A percentile compares a stretch with the other conserved stretches of the same genome.
These are phyloP conservation scores for Phytophthora multivora DNA, from an alignment of 352 stramenopile species.

Conservation along the genomic window DNA sequence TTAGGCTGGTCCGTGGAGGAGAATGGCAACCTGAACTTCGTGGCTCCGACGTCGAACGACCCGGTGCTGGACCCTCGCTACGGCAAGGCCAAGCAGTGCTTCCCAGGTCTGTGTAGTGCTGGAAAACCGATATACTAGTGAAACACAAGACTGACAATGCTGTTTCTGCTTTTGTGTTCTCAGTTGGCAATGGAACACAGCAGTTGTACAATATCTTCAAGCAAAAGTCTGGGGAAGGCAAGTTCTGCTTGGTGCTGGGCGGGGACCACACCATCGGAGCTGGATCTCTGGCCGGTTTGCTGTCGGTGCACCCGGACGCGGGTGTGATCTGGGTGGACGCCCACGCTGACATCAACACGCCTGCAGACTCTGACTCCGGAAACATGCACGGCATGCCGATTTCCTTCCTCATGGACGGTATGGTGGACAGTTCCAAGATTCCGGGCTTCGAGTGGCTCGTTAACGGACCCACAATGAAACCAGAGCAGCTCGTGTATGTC, in stretches of 20 bases:
- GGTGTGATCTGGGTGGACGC: conserved; percentile 98
- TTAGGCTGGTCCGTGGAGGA: conserved; percentile 88
- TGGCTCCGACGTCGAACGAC: conserved; percentile 52
- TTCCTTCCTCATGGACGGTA: conserved; percentile 92
- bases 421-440: conserved; percentile 87
- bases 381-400: conserved; percentile 99
- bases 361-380: conserved; percentile 85
- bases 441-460: conserved; percentile 96
- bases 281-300: conserved; percentile 92
- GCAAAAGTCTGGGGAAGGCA: conserved; percentile 87
- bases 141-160: not conserved
- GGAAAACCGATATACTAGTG: not conserved
- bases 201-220: conserved; percentile 83
- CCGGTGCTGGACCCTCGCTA: conserved; percentile 69
- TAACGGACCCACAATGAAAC: conserved; percentile 72
- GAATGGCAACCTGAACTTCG: conserved; percentile 80
- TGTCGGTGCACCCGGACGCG: conserved; percentile 91
- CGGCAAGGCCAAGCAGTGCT: conserved; percentile 80
- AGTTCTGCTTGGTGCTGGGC: conserved; percentile 95
- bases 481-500: conserved; percentile 95
- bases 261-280: conserved; percentile 97
- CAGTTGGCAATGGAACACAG: conserved; percentile 88
- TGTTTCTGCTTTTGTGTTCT: conserved; percentile 7
- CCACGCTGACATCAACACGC: conserved; percentile 98
- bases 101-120: conserved; percentile 43